Evolutionary conservation across 169 alveolate genomes (phyloP).

Genomic region (Perkinsus chesapeaki): DNA sequence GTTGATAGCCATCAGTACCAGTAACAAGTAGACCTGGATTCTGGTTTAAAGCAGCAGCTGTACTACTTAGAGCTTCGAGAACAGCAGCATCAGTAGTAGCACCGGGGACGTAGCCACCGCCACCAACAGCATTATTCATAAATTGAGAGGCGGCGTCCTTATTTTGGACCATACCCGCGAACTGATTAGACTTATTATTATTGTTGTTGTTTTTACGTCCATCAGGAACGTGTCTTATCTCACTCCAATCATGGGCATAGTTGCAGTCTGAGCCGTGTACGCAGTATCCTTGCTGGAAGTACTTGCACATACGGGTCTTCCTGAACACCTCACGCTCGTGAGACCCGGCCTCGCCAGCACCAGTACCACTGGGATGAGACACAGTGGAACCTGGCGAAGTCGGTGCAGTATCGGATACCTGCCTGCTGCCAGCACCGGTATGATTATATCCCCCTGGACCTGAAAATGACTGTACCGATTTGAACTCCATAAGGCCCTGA

Average conservation of each 20-base stretch:
- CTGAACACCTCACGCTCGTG: background rate
- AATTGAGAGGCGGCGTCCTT: background rate
- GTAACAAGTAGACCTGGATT: background rate
- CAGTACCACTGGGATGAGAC: background rate
- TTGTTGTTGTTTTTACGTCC: background rate
- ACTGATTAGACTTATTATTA: background rate
- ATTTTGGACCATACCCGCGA: background rate
- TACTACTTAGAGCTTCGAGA: background rate
- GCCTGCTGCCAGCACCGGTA: background rate
- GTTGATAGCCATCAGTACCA: background rate
- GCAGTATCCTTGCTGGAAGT: background rate
- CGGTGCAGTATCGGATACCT: background rate
- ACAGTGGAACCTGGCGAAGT: background rate
- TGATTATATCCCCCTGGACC: background rate
- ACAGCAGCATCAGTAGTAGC: background rate
- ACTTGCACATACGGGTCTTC: background rate
- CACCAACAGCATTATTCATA: background rate
- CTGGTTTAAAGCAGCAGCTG: background rate
- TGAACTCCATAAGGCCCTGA: background rate
- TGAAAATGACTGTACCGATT: background rate
- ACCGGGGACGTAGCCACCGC: background rate
- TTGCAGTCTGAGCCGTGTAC: background rate
- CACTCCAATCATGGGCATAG: background rate
- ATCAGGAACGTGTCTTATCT: background rate
- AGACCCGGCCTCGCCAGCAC: background rate